Evolutionary conservation across 2,329 filamentous ascomycete genomes (phyloP), one percentile per base, ranked within the genome.

Genomic region (Periconia macrospinosa): DNA sequence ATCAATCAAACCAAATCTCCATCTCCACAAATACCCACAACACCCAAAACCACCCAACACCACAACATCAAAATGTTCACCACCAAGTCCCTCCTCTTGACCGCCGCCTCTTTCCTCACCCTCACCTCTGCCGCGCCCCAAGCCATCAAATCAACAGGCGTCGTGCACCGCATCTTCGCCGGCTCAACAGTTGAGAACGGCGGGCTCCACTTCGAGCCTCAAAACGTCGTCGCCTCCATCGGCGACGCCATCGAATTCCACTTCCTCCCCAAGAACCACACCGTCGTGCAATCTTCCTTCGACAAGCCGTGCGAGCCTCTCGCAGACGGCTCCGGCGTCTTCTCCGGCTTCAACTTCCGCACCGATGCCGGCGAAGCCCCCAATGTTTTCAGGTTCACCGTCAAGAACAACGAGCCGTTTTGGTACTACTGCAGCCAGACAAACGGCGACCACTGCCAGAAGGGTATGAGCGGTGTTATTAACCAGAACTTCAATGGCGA

Each of bases 361-460:
- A 79, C 64, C 14, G 61, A 37, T 23, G 33, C 30, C 19, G 46
- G 64, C 43, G 65, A 70, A 49, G 57, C 67, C 1, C 44, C 47
- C 2, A 63, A 51, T 10, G 85, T 86, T 47, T 93, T 86, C 74
- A 88, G 85, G 50, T 77, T 92, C 63, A 79, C 79, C 69, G 76
- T 93, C 68, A 85, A 86, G 67, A 79, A 84, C 72, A 85, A 81
- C 45, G 85, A 81, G 30, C 89, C 90, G n/a, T 79, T 92, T 62
- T 93, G 90, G 89, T 76, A 89, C 57, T 92, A 88, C 79, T 92
- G 89, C 76, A 83, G 83, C 23, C 86, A 91, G 74, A 84, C 73
- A 35, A 82, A 78, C 59, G 65, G 62, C 0, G 55, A 63, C 10
- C 90, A 93, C 76, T 93, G 90, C 74, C 83, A 91, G 74, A 78